A percentile compares a stretch with the other conserved stretches of the same genome.
phyloP scores from a whole-genome alignment of 2,329 filamentous ascomycete genomes.

The Diplocarpon mali region DNA sequence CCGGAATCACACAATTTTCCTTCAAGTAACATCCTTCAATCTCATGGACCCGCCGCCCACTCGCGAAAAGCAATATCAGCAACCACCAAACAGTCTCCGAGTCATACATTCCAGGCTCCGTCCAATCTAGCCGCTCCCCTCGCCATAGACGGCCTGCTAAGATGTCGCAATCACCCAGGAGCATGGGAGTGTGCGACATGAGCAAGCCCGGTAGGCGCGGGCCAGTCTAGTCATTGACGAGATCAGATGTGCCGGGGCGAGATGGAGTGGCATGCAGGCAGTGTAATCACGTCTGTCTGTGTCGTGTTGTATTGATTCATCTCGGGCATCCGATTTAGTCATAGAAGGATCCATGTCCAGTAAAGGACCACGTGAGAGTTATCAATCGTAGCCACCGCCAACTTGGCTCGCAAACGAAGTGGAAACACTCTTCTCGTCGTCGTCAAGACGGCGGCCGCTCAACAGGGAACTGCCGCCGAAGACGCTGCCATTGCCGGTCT shows the following conservation, averaged over 20 bases:
- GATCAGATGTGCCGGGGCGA: constrained; percentile 12
- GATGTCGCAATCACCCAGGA: no score
- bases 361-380: constrained; percentile 6
- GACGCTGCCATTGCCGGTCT: constrained; percentile 48
- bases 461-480: constrained; percentile 48
- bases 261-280: constrained; percentile 1
- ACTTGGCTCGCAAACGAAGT: constrained; percentile 96
- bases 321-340: constrained; percentile 11
- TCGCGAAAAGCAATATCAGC: no score
- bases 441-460: constrained; percentile 48
- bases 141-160: no score
- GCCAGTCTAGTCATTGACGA: constrained; percentile 7
- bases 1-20: no score
- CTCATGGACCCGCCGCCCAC: no score
- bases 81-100: no score
- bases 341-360: constrained; percentile 12
- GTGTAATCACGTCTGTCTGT: not conserved
- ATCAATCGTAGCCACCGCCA: constrained; percentile 38
- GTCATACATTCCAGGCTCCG: no score
- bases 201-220: no score
- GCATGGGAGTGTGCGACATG: no score
- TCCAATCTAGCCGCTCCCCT: no score
- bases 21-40: no score
- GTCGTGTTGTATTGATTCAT: constrained; percentile 1
- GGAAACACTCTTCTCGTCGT: constrained; percentile 91